Base-by-base conservation (phyloP, 1,139 yeast genomes). In the Groenewaldozyma sp. region DNA sequence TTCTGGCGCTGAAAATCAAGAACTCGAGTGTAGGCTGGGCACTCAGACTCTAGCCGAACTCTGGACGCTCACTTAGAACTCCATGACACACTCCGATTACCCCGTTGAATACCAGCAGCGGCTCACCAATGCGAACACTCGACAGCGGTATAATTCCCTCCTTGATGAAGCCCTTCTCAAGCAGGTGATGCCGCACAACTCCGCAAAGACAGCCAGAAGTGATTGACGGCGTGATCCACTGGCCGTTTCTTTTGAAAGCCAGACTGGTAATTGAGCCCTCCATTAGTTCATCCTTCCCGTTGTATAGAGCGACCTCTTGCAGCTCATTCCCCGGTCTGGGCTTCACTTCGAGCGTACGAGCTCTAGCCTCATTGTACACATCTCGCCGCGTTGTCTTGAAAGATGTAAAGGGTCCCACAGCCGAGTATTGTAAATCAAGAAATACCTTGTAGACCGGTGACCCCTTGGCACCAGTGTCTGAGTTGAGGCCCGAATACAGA, bases 261-360 rank as follows among this genome's bases (percentile, higher is more conserved):
- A 88, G 69, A 53, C 82, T 87, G 10, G 94, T 78, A 21, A 87
- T 80, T 2, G 94, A 76, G 0, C 95, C 95, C 59, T 91, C 98
- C 63, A 80, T 80, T 17, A 86, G 56, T 42, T 74, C 73, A 7
- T 68, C 71, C 2, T 74, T 70, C 6, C 73, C 60, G 55, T 86
- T 87, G 52, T 68, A 72, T 17, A 91, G 56, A 11, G 91, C 50
- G 1, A 87, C 94, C 55, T 91, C 98, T 41, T 76, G 48, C 14
- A 27, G 14, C n/a, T 45, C 36, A 21, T 35, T 33, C 6, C 43
- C 45, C 28, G 41, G 40, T 11, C 45, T 41, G 4, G 68, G 67
- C 2, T 72, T 68, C 17, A 64, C 50, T n/a, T 60, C 45, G 14
- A 59, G 42, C 47, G 57, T 45, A 39, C 82, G 63, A 1, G 58